phyloP scores from a whole-genome alignment of 345 rosid genomes.

The Clausena lansium region DNA sequence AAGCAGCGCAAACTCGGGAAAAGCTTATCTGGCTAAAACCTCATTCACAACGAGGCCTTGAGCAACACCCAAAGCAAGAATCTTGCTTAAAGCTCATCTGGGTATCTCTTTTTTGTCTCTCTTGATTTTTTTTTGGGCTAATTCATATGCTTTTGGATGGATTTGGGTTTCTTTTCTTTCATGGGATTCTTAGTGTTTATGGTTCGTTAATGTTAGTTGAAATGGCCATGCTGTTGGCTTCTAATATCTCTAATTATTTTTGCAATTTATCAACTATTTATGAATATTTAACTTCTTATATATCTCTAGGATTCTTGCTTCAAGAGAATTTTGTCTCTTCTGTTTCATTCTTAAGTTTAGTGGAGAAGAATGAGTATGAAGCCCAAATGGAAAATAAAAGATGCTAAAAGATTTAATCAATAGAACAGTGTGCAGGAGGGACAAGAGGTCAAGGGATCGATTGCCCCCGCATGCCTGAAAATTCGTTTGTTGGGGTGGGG shows the following conservation, averaged over 20 bases:
- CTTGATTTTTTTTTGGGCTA: background rate
- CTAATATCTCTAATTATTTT: background rate
- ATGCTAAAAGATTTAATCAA: background rate
- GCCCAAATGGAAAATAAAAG: background rate
- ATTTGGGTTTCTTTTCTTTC: background rate
- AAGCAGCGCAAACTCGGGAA: background rate
- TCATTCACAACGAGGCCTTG: background rate
- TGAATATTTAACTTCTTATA: background rate
- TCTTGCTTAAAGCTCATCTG: background rate
- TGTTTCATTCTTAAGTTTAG: background rate
- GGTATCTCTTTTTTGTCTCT: background rate
- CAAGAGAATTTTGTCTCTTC: background rate
- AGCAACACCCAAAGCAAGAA: background rate
- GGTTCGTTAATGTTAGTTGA: background rate
- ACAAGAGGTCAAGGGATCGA: background rate
- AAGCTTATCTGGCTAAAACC: too few species aligned
- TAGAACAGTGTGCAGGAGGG: background rate
- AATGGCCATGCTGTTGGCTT: too few species aligned
- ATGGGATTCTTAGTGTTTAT: background rate
- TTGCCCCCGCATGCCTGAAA: background rate
- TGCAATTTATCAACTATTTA: background rate
- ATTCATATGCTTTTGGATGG: background rate
- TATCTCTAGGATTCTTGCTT: background rate
- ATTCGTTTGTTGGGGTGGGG: too few species aligned
- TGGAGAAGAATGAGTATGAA: background rate